Evolutionary conservation across 768 basidiomycete genomes (phyloP).

Genomic region (Boletus vinaceobasis): DNA sequence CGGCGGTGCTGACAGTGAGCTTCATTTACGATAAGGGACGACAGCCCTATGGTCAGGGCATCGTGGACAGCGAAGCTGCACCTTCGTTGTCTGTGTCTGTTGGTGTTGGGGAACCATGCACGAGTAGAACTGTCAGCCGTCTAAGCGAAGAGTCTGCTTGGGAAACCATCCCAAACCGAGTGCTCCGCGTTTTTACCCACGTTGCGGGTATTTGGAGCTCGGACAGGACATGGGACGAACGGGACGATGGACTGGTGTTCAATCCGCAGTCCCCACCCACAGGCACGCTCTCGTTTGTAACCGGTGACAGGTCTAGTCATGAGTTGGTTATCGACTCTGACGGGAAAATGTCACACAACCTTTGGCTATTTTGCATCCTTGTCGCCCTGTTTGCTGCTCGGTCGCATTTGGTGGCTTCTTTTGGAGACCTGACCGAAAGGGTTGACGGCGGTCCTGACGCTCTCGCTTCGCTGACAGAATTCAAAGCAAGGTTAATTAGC

Average conservation of each 20-base stretch:
- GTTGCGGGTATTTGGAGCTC: conserved; percentile 20
- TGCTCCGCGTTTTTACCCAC: conserved; percentile 20
- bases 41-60: conserved; percentile 18
- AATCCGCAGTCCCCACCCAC: conserved; percentile 22
- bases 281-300: conserved; percentile 12
- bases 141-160: conserved; percentile 9
- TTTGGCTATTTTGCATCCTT: conserved; percentile 47
- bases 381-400: conserved; percentile 18
- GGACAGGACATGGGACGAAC: conserved; percentile 27
- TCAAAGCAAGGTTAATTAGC: conserved; percentile 25
- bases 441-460: conserved; percentile 12
- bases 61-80: conserved; percentile 6
- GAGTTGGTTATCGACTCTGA: conserved; percentile 46
- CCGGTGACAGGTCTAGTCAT: conserved; percentile 11
- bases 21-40: conserved; percentile 24
- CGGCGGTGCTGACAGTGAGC: conserved; percentile 16
- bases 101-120: not conserved
- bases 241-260: conserved; percentile 23
- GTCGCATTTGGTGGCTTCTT: conserved; percentile 9
- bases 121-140: not conserved
- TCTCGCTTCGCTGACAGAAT: conserved; percentile 12
- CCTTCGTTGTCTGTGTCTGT: conserved; percentile 2
- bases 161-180: conserved; percentile 12
- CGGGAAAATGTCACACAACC: conserved; percentile 45
- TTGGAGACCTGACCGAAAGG: conserved; percentile 14